phyloP scores from a whole-genome alignment of 345 rosid genomes.

The Pistacia vera region DNA sequence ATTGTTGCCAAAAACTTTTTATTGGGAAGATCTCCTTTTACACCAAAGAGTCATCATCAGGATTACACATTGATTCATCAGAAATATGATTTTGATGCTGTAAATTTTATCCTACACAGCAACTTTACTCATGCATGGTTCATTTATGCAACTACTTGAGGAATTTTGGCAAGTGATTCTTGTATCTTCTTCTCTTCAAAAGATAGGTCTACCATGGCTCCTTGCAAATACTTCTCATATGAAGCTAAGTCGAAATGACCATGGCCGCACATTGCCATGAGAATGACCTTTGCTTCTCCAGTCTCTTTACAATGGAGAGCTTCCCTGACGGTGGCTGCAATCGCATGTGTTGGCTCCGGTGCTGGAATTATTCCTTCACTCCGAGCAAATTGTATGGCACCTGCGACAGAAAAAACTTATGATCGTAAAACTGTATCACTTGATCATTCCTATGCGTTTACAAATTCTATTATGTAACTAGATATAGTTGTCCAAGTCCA shows the following conservation, averaged over 20 bases:
- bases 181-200: conserved; percentile 64
- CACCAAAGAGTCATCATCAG: not conserved
- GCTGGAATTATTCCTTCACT: conserved; percentile 90
- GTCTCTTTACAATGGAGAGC: conserved; percentile 79
- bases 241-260: conserved; percentile 91
- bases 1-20: too few relatives aligned
- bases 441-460: too few relatives aligned
- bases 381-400: conserved; percentile 87
- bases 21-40: too few relatives aligned
- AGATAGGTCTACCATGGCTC: conserved; percentile 73
- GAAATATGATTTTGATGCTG: not conserved
- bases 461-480: too few relatives aligned
- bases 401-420: conserved; percentile 34
- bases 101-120: not conserved
- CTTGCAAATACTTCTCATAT: conserved; percentile 78
- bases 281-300: conserved; percentile 85
- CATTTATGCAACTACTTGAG: conserved; percentile 40
- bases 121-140: not conserved
- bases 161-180: conserved; percentile 70
- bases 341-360: conserved; percentile 94
- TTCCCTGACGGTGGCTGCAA: conserved; percentile 90
- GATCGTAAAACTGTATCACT: too few relatives aligned
- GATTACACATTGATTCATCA: not conserved
- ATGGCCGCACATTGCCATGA: conserved; percentile 94
- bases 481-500: too few relatives aligned